phyloP scores from a whole-genome alignment of 306 rosid genomes.

The Fagus crenata region DNA sequence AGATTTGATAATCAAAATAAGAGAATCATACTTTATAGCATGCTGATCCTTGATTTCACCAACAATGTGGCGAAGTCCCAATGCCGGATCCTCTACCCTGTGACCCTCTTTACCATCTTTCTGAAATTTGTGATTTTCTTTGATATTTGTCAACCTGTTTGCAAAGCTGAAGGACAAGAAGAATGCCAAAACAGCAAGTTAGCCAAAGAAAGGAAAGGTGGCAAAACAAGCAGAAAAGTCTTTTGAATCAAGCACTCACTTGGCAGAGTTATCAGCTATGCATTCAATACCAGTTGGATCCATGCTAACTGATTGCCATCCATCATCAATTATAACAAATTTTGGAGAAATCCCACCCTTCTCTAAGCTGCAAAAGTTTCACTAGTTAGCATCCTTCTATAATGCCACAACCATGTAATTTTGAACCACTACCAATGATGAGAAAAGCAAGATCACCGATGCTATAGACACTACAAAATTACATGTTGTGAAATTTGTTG shows the following conservation, averaged over 20 bases:
- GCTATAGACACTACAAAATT: too few relatives aligned
- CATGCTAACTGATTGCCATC: slow-evolving; percentile 81
- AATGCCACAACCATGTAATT: slow-evolving; percentile 11
- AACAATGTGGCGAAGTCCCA: slow-evolving; percentile 67
- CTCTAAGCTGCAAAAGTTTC: slow-evolving; percentile 52
- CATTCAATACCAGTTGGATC: slow-evolving; percentile 49
- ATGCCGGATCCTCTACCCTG: slow-evolving; percentile 58
- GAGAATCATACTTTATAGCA: slow-evolving; percentile 47
- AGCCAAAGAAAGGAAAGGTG: background rate
- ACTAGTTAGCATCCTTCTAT: background rate
- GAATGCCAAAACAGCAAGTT: background rate
- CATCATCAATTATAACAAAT: slow-evolving; percentile 83
- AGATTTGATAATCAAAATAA: slow-evolving; percentile 7
- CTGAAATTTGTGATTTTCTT: slow-evolving; percentile 88
- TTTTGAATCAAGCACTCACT: slow-evolving; percentile 41
- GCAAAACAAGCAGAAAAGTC: slow-evolving; percentile 4
- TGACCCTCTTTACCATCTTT: slow-evolving; percentile 77
- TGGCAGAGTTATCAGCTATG: slow-evolving; percentile 58
- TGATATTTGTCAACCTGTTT: slow-evolving; percentile 64
- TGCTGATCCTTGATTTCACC: slow-evolving; percentile 56
- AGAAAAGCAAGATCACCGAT: slow-evolving; percentile 1
- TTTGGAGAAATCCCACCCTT: slow-evolving; percentile 77
- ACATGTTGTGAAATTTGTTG: too few relatives aligned
- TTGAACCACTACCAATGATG: background rate
- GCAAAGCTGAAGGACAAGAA: slow-evolving; percentile 59